phyloP scores from a whole-genome alignment of 78 protist species.

The Bigelowiella natans region DNA sequence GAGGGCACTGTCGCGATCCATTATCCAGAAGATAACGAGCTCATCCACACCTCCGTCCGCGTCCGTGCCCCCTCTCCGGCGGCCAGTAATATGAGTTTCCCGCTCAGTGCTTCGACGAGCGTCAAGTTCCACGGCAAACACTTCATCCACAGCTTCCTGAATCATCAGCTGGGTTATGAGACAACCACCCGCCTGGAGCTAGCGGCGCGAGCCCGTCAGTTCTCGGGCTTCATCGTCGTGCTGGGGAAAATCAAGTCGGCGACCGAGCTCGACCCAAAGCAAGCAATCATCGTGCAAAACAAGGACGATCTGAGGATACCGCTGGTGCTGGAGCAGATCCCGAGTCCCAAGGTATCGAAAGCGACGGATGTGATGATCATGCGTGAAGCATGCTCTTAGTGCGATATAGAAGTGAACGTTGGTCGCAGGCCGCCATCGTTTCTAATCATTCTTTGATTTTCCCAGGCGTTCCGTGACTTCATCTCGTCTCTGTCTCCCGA shows the following conservation, averaged over 20 bases:
- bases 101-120: constrained; percentile 16
- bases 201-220: constrained; percentile 32
- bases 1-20: constrained; percentile 27
- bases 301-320: constrained; percentile 42
- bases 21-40: neutral
- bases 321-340: constrained; percentile 14
- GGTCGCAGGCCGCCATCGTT: neutral
- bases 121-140: neutral
- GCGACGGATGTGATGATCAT: neutral
- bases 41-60: neutral
- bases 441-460: neutral
- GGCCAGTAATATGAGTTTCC: constrained; percentile 23
- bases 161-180: neutral
- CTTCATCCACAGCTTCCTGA: constrained; percentile 21
- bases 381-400: neutral
- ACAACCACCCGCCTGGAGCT: neutral
- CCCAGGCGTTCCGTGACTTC: constrained; percentile 35
- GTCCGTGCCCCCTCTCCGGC: neutral
- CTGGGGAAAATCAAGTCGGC: constrained; percentile 21
- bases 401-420: neutral
- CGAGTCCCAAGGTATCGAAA: constrained; percentile 8
- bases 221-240: constrained; percentile 29
- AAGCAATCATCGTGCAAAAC: constrained; percentile 39
- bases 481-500: constrained; percentile 35
- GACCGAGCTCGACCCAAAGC: constrained; percentile 18